Percentiles rank a stretch among this genome's conserved stretches.
phyloP scores from a whole-genome alignment of 768 basidiomycete species.

The Royoungia palumana region DNA sequence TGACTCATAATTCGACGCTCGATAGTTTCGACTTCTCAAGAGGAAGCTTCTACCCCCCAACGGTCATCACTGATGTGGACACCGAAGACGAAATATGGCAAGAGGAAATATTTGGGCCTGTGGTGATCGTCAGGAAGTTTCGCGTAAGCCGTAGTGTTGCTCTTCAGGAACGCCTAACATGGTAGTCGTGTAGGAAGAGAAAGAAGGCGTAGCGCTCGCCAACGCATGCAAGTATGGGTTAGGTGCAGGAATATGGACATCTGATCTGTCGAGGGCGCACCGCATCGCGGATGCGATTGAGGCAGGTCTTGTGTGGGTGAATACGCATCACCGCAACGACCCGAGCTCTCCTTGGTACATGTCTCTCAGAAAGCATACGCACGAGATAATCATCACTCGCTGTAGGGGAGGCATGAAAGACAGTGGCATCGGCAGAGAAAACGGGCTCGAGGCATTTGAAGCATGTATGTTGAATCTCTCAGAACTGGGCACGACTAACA shows the following conservation, averaged over 20 bases:
- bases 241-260: constrained; percentile 80
- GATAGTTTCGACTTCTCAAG: constrained; percentile 69
- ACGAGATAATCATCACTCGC: constrained; percentile 4
- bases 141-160: constrained; percentile 35
- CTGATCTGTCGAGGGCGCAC: constrained; percentile 70
- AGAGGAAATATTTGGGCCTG: constrained; percentile 85
- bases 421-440: constrained; percentile 84
- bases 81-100: constrained; percentile 65
- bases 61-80: constrained; percentile 60
- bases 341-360: constrained; percentile 81
- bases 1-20: constrained; percentile 57
- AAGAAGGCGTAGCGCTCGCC: constrained; percentile 64
- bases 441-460: constrained; percentile 77
- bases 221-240: constrained; percentile 79
- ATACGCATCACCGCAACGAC: constrained; percentile 87
- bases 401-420: constrained; percentile 88
- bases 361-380: neutral
- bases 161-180: neutral
- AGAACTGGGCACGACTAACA: constrained; percentile 1
- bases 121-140: constrained; percentile 65
- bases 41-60: constrained; percentile 80
- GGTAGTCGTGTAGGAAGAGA: constrained; percentile 44
- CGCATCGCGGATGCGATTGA: constrained; percentile 67
- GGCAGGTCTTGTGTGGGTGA: constrained; percentile 81
- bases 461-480: constrained; percentile 49